These are phyloP conservation scores for Lactarius akahatsu DNA, from an alignment of 768 basidiomycete species.

Conservation along the genomic window DNA sequence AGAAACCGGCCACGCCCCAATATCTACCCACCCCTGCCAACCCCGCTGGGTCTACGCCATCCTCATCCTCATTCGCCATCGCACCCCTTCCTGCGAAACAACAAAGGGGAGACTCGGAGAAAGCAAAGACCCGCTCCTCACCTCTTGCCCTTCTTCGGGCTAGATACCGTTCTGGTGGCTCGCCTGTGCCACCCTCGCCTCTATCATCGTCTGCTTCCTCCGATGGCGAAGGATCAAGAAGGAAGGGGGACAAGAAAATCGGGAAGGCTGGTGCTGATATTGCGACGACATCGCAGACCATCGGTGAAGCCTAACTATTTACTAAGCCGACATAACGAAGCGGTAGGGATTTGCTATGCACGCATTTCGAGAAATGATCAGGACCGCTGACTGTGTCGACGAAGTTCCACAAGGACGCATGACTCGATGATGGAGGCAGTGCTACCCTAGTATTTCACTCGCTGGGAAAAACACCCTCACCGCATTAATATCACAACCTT, in stretches of 20 bases:
- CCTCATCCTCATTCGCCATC: background rate
- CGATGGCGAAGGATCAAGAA: background rate
- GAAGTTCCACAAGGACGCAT: background rate
- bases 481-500: background rate
- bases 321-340: background rate
- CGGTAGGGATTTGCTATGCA: background rate
- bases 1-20: background rate
- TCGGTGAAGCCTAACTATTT: background rate
- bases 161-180: background rate
- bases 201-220: background rate
- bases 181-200: background rate
- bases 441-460: background rate
- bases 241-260: background rate
- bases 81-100: background rate
- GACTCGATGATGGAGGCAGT: background rate
- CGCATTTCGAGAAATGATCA: background rate
- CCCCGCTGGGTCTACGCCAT: background rate
- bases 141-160: background rate
- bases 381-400: background rate
- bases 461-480: background rate
- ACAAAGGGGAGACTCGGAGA: background rate
- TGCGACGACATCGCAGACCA: background rate
- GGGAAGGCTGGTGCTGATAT: background rate
- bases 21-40: background rate
- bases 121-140: background rate